Conservation (phyloP, 164 flowering plant genomes). For the Protea cynaroides region DNA sequence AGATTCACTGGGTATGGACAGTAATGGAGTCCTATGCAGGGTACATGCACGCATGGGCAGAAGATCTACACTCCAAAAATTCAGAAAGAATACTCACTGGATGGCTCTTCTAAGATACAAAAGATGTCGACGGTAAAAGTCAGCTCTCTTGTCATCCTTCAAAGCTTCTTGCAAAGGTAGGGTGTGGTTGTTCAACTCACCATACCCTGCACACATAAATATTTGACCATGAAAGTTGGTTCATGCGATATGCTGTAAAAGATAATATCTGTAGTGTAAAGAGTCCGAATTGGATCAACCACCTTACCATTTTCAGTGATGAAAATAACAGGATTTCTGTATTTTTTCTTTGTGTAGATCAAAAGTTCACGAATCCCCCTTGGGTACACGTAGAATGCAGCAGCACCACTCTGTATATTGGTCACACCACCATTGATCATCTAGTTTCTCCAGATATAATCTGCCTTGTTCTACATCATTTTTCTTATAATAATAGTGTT, state of each 20-base stretch:
- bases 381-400: conserved; percentile 38
- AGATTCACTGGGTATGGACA: no score
- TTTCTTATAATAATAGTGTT: no score
- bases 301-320: conserved; percentile 57
- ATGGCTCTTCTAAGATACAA: conserved; percentile 21
- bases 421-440: no score
- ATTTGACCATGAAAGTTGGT: neutral
- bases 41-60: no score
- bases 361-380: conserved; percentile 31
- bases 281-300: neutral
- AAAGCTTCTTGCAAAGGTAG: conserved; percentile 28
- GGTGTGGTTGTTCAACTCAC: conserved; percentile 25
- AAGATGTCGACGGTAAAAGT: conserved; percentile 39
- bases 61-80: no score
- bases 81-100: conserved; percentile 7
- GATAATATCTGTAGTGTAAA: neutral
- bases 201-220: conserved; percentile 18
- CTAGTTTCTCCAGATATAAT: no score
- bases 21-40: no score
- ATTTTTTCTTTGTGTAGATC: conserved; percentile 29
- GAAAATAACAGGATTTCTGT: conserved; percentile 33
- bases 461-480: no score
- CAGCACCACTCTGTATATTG: conserved; percentile 23
- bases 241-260: neutral
- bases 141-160: conserved; percentile 29